Evolutionary conservation across 1,284 basidiomycete genomes (phyloP).

Genomic region (Ganoderma sinense): DNA sequence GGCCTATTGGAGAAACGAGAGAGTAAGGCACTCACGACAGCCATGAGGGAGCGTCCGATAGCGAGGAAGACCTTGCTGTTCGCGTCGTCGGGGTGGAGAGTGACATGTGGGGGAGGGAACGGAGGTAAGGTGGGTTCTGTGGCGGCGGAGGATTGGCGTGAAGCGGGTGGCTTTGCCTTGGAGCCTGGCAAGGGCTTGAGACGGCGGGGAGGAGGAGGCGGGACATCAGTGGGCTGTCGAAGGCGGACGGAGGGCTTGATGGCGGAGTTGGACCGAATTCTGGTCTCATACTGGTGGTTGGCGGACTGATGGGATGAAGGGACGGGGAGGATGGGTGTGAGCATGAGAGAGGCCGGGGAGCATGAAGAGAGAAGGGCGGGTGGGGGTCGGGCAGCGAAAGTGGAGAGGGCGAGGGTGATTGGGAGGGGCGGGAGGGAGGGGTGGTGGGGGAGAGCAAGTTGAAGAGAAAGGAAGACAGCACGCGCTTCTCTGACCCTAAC

Average conservation of each 20-base stretch:
- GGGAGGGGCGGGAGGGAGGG: slow-evolving; percentile 39
- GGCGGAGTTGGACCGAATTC: slow-evolving; percentile 60
- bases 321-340: slow-evolving; percentile 35
- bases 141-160: slow-evolving; percentile 16
- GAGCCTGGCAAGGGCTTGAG: slow-evolving; percentile 45
- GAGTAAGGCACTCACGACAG: slow-evolving; percentile 60
- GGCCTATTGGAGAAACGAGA: slow-evolving; percentile 11
- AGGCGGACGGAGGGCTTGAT: slow-evolving; percentile 59
- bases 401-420: slow-evolving; percentile 27
- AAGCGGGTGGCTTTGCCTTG: slow-evolving; percentile 28
- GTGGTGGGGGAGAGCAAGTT: slow-evolving; percentile 41
- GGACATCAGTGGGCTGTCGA: slow-evolving; percentile 50
- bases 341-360: slow-evolving; percentile 43
- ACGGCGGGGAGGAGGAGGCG: slow-evolving; percentile 41
- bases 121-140: slow-evolving; percentile 35
- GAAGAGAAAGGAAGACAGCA: slow-evolving; percentile 46
- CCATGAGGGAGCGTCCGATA: slow-evolving; percentile 73
- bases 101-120: slow-evolving; percentile 69
- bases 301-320: slow-evolving; percentile 31
- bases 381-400: slow-evolving; percentile 51
- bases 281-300: slow-evolving; percentile 58
- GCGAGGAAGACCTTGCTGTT: slow-evolving; percentile 73
- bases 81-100: slow-evolving; percentile 76
- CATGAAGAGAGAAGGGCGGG: slow-evolving; percentile 42
- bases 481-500: slow-evolving; percentile 42